These are phyloP conservation scores for Candida hungchunana DNA, from an alignment of 805 yeast genomes.

Conservation along the genomic window DNA sequence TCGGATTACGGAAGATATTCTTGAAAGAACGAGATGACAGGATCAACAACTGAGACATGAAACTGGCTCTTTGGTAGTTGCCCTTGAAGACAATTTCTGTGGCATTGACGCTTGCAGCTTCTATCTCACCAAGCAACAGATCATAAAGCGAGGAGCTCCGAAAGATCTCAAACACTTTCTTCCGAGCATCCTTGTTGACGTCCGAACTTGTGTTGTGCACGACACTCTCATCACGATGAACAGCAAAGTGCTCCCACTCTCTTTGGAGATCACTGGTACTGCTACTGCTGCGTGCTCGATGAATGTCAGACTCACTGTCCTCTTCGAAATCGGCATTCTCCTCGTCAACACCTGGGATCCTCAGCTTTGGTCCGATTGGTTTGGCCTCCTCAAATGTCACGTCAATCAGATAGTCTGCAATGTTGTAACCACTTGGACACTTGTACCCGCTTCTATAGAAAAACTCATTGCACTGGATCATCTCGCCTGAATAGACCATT, in stretches of 20 bases:
- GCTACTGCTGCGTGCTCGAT: constrained; percentile 25
- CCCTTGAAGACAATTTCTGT: constrained; percentile 22
- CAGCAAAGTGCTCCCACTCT: constrained; percentile 86
- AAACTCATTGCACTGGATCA: constrained; percentile 67
- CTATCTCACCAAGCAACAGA: constrained; percentile 30
- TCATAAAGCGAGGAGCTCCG: constrained; percentile 30
- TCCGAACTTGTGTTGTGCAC: too few relatives aligned
- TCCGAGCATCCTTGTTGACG: too few relatives aligned
- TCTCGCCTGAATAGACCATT: constrained; percentile 84
- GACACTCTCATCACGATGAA: constrained; percentile 65
- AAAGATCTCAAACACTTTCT: constrained; percentile 29
- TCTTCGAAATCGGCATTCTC: constrained; percentile 27
- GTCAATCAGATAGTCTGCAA: constrained; percentile 92
- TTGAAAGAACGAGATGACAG: constrained; percentile 85
- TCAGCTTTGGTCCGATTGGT: too few relatives aligned
- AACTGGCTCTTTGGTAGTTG: constrained; percentile 41
- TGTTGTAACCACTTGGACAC: constrained; percentile 87
- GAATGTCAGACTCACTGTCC: constrained; percentile 28
- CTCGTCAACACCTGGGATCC: constrained; percentile 27
- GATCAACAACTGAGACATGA: constrained; percentile 63
- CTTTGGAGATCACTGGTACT: constrained; percentile 52
- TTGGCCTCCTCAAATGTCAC: constrained; percentile 75
- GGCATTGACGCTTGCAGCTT: constrained; percentile 20
- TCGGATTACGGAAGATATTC: constrained; percentile 89
- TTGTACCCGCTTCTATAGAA: constrained; percentile 69